Evolutionary conservation across 306 rosid genomes (phyloP), one percentile per base, ranked within the genome.

Genomic region (Quercus parvula): DNA sequence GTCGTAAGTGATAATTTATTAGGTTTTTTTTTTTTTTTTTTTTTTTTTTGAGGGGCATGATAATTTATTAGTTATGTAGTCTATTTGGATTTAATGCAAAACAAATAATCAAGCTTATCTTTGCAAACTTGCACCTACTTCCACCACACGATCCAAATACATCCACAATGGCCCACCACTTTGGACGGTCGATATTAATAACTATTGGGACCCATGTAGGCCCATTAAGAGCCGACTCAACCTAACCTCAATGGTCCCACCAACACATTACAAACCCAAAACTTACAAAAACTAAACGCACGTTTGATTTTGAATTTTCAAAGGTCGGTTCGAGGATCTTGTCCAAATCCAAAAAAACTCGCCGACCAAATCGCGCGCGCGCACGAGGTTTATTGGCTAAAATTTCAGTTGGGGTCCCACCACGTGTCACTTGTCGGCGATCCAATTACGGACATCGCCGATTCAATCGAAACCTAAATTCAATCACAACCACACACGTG

Each of bases 401-500:
- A 35, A 27, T 1, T 7, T 8, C 27, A 61, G 44, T 61, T 27
- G 22, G 75, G 81, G 33, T 49, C 64, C 71, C 79, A 35, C 64
- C 72, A 57, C 56, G 56, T 44, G 56, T 44, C 20, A 4, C 24
- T 6, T 81, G 84, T 49, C 57, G 82, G 84, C 76, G 81, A 72
- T 76, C 79, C 77, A 30, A 28, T 44, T 71, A 81, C 7, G 7
- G 57, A 30, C 30, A 20, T 15, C 74, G 33, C 83, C 80, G 62
- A 81, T 81, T 81, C 80, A 73, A 71, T 61, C 12, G 77, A 44
- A 35, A 22, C 67, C 67, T 63, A 68, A 17, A 84, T 57, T 18
- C 59, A 28, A 82, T 81, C 80, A 75, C 22, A 51, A 64, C 89
- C 92, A 84, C 81, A 75, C 67, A 77, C 41, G 77, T 66, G 82